Base-by-base conservation (phyloP, 2,329 filamentous ascomycete genomes). In the Claviceps fusiformis region DNA sequence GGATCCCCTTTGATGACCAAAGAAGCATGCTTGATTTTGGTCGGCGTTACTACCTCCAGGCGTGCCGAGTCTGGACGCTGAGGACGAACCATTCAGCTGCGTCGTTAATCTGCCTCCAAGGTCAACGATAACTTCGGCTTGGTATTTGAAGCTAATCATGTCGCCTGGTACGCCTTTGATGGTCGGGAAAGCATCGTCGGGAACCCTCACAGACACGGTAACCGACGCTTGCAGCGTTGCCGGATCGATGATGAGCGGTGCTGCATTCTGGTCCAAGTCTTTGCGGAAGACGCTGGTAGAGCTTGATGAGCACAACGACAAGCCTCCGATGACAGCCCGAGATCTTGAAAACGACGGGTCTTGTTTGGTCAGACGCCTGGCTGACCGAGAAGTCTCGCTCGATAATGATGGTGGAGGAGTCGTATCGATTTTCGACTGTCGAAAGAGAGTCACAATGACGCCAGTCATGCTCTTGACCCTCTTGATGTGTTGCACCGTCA, bases 81-180 rank as follows among this genome's bases (percentile, higher is more conserved):
- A 65, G 72, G 80, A 79, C 19, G 83, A 79, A 46, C 83, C 78
- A 63, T 89, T 85, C 52, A 82, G 69, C 59, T 89, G 82, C n/a
- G 81, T 82, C 1, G 85, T 81, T 45, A 96, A 73, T 66, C 89
- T 93, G 43, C 92, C 92, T 50, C 93, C 91, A 0, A 97, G 77
- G 65, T 98, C 93, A 27, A 96, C 82, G 33, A 97, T 85, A 2
- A 96, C 88, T 68, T 98, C 93, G 24, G 96, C 79, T 61, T 91
- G 88, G 65, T 98, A 97, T 61, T 86, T 89, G 73, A 98, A 97
- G 62, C 85, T 90, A 60, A 98, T 93, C 84, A 97, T 93, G 39
- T 88, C 85, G 3, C 92, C 90, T 0, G 93, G 93, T 0, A 96
- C 89, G 54, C 85, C 85, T 33, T 83, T 83, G 59, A 97, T 97